Evolutionary conservation across 140 eudicot genomes (phyloP), one percentile per base, ranked within the genome.

Genomic region (Anethum foeniculum): DNA sequence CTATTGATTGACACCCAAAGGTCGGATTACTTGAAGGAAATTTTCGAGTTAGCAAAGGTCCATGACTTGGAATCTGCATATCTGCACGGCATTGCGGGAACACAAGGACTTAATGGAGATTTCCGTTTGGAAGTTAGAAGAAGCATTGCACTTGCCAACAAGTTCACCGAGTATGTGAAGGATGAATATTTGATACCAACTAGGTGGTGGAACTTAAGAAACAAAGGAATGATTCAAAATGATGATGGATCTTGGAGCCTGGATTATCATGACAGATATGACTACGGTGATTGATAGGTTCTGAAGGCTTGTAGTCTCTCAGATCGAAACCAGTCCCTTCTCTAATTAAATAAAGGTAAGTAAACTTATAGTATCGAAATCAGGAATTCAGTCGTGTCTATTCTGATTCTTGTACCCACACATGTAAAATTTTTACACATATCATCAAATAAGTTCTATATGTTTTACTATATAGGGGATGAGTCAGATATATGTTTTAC

Each of bases 51-150:
- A 3, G 81, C 28, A 65, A 56, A 4, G 86, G 79, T 79, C 86
- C 97, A 91, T 77, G 80, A 77, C 44, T 44, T 89, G 87, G 97
- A 91, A 84, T 87, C 65, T 54, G 81, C 38, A 19, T 86, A 91
- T 76, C 54, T 91, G 86, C 94, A 91, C 62, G 97, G 96, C 41
- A 86, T 90, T 74, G 96, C 96, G 1, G 95, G 98, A 23, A 83
- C 87, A n/a, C 93, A 89, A 32, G 94, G 91, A 23, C 73, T 75
- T 5, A 41, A 78, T 27, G 90, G 91, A 23, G 93, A 83, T 46
- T 93, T 92, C 71, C 81, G 84, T 56, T 75, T 92, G 69, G 96
- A 77, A 62, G 82, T 89, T 10, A 80, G 75, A 16, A 86, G 96
- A 1, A 87, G 85, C 78, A 79, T 90, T 18, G 84, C 89, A 4